Percentiles rank a stretch among this genome's conserved stretches.
These are phyloP conservation scores for Ustilago hordei DNA, from an alignment of 1,284 basidiomycete genomes.

Conservation along the genomic window DNA sequence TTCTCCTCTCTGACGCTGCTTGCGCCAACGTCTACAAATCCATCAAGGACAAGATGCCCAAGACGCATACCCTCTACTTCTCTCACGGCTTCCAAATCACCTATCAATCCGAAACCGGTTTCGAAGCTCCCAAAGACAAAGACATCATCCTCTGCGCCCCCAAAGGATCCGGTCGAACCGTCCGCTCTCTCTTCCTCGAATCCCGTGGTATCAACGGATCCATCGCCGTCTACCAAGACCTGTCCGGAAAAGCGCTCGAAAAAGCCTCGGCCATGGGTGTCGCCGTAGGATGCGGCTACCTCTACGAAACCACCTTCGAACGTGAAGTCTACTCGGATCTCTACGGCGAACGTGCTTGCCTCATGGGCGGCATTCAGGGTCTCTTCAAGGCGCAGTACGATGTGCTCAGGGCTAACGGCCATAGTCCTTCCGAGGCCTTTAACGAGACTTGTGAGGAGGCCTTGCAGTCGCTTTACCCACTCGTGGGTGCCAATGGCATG, in stretches of 20 bases:
- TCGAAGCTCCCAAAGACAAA: conserved; percentile 89
- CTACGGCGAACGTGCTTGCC: conserved; percentile 99
- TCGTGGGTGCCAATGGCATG: conserved; percentile 96
- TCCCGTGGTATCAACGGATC: conserved; percentile 96
- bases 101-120: conserved; percentile 96
- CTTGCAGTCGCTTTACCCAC: conserved; percentile 95
- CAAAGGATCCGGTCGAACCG: conserved; percentile 98
- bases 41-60: conserved; percentile 87
- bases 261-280: conserved; percentile 96
- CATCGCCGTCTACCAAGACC: conserved; percentile 87
- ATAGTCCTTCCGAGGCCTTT: conserved; percentile 97
- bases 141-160: conserved; percentile 99
- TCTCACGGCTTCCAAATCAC: conserved; percentile 99
- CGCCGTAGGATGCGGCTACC: conserved; percentile 93
- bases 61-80: conserved; percentile 99
- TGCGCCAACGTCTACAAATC: conserved; percentile 94
- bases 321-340: conserved; percentile 99
- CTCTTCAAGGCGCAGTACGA: conserved; percentile 99
- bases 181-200: conserved; percentile 99
- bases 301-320: conserved; percentile 98
- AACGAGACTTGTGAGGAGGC: conserved; percentile 98
- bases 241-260: conserved; percentile 96
- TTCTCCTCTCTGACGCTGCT: conserved; percentile 97
- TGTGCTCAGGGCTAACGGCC: conserved; percentile 97
- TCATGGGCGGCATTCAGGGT: conserved; percentile 99